Base-by-base conservation (phyloP, 257 asterid species). In the Coffea eugenioides region DNA sequence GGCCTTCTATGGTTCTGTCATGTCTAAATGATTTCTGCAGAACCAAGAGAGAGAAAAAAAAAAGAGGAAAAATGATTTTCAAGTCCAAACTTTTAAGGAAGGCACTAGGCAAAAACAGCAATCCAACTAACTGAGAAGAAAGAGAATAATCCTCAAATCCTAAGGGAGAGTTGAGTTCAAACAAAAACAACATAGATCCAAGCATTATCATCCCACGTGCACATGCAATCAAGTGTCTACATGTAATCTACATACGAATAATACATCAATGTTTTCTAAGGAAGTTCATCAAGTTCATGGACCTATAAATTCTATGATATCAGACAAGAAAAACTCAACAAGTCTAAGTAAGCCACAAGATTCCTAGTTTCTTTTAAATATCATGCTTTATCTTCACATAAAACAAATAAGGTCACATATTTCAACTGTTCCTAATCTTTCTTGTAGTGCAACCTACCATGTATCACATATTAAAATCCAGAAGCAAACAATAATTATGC, bases 11-110 rank as follows among this genome's bases (percentile, higher is more conserved):
- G 31, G 67, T 49, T 82, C 81, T 81, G 41, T 87, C 90, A 51
- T 83, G 84, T 71, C 86, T 85, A 74, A 81, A 85, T 14, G 90
- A 66, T 74, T 80, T 87, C 90, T 87, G 87, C 78, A 81, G 43
- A 54, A 12, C 5, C 11, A 57, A 70, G 10, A 57, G 67, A 75
- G 56, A 77, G 25, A 65, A 62, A 82, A 45, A 57, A 70, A 14
- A 57, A 72, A 75, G 56, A 77, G 46, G 52, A 62, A 82, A 45
- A 56, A 59, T 56, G 31, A 2, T 56, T 5, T 82, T 62, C 27
- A 6, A 59, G 46, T 72, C 45, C 45, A 67, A 59, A 68, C 68
- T 74, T 51, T 34, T 34, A 54, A 4, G 57, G 41, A 39, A 56
- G 49, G 51, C 59, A 41, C 6, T 71, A 72, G 51, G 23, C 51